Conservation (phyloP, 2,329 filamentous ascomycete genomes). For the Colletotrichum salicis region DNA sequence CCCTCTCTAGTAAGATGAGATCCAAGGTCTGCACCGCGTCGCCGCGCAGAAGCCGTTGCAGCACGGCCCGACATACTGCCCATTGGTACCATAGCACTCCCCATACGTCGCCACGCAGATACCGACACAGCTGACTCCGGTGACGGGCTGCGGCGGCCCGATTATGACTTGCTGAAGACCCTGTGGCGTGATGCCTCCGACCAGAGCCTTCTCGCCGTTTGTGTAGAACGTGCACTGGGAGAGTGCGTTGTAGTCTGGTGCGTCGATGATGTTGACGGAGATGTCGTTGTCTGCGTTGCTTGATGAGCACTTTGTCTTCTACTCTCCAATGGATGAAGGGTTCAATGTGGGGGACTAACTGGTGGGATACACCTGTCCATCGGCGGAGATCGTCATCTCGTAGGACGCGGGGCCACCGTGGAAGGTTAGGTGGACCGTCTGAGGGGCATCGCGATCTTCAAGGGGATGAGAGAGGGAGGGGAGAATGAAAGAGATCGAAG, state of each 20-base stretch:
- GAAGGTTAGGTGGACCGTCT: conserved; percentile 56
- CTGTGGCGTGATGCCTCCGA: conserved; percentile 41
- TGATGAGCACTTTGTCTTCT: neutral
- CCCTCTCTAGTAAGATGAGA: conserved; percentile 11
- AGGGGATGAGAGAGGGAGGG: conserved; percentile 23
- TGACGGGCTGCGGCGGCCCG: conserved; percentile 56
- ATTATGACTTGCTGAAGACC: conserved; percentile 54
- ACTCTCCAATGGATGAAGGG: neutral
- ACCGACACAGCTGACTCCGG: conserved; percentile 54
- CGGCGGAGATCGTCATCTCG: conserved; percentile 52
- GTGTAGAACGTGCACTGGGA: conserved; percentile 57
- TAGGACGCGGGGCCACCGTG: conserved; percentile 55
- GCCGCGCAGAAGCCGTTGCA: conserved; percentile 57
- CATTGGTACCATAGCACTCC: conserved; percentile 48
- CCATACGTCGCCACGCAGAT: conserved; percentile 54
- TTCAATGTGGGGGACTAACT: conserved; percentile 42
- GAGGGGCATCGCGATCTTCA: conserved; percentile 44
- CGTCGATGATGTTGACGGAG: conserved; percentile 52
- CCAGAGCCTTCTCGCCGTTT: conserved; percentile 44
- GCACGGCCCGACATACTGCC: conserved; percentile 51
- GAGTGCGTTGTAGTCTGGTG: conserved; percentile 55
- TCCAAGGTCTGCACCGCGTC: conserved; percentile 53
- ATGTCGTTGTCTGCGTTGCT: conserved; percentile 49
- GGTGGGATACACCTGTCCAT: conserved; percentile 51
- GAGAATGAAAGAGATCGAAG: conserved; percentile 21